Conservation (phyloP, 83 land plant genomes). For the Larix sibirica region DNA sequence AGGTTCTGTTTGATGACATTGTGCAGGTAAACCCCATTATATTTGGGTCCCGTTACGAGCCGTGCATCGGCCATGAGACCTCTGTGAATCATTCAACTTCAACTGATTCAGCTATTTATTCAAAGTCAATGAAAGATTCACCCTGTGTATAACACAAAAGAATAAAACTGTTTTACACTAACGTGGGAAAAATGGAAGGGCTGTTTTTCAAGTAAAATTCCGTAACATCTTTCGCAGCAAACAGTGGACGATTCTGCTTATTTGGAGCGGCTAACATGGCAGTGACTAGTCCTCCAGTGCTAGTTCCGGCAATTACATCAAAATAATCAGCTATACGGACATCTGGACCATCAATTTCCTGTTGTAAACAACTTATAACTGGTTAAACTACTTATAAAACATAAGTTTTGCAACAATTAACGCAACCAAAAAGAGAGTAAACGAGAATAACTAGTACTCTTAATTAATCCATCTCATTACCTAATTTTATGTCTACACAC, state of each 20-base stretch:
- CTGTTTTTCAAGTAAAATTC: constrained; percentile 27
- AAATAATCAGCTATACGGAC: constrained; percentile 48
- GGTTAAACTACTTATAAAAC: too few species aligned
- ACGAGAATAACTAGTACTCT: too few species aligned
- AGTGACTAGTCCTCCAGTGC: constrained; percentile 45
- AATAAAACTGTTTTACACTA: not conserved
- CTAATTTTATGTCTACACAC: too few species aligned
- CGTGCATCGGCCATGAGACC: not conserved
- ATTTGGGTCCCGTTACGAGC: constrained; percentile 33
- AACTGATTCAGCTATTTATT: not conserved
- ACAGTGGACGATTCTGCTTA: constrained; percentile 20
- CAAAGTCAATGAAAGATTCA: too few species aligned
- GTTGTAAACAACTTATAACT: not conserved
- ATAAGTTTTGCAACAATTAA: too few species aligned
- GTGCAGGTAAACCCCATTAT: constrained; percentile 39
- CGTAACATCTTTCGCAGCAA: constrained; percentile 34
- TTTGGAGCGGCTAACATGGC: constrained; percentile 33
- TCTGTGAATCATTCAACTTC: not conserved
- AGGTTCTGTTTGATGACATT: constrained; percentile 19
- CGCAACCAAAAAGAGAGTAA: too few species aligned
- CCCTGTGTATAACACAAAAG: not conserved
- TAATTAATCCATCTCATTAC: too few species aligned
- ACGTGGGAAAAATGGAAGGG: constrained; percentile 36
- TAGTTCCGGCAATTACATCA: constrained; percentile 48
- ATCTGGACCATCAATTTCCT: constrained; percentile 31